phyloP scores from a whole-genome alignment of 495 filamentous ascomycete genomes.

The Podospora appendiculata region DNA sequence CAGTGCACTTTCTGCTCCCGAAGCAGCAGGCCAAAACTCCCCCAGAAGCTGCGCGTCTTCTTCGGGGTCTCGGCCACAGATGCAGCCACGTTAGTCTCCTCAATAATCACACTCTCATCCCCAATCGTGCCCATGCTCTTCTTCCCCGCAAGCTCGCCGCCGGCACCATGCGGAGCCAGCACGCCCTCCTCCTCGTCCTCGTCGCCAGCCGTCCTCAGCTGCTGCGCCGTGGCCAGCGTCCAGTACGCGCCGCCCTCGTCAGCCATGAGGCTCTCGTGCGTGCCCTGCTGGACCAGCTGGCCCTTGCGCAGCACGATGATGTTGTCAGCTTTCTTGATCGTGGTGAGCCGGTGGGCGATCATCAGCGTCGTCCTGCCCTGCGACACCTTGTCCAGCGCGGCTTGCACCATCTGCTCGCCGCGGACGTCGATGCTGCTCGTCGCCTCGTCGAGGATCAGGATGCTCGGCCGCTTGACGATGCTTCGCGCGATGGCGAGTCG shows the following conservation, averaged over 20 bases:
- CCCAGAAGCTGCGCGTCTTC: conserved; percentile 27
- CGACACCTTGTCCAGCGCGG: conserved; percentile 46
- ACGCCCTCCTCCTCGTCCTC: conserved; percentile 10
- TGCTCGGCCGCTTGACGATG: conserved; percentile 69
- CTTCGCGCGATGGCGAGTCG: conserved; percentile 61
- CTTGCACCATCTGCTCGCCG: conserved; percentile 51
- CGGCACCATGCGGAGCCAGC: conserved; percentile 8
- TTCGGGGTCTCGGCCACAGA: conserved; percentile 11
- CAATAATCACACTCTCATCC: conserved; percentile 9
- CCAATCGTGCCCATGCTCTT: conserved; percentile 33
- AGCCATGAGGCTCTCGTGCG: conserved; percentile 56
- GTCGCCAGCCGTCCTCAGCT: conserved; percentile 25
- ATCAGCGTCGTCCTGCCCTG: conserved; percentile 51
- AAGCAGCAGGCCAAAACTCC: conserved; percentile 37
- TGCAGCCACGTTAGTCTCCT: conserved; percentile 4
- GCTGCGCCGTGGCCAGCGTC: conserved; percentile 44
- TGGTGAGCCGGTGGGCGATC: conserved; percentile 55
- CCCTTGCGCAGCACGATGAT: conserved; percentile 53
- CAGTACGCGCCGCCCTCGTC: conserved; percentile 50
- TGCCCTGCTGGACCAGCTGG: conserved; percentile 61
- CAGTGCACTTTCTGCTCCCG: conserved; percentile 40
- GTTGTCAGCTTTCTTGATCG: conserved; percentile 57
- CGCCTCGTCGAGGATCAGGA: conserved; percentile 79
- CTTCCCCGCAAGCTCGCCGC: conserved; percentile 19
- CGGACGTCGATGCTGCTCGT: conserved; percentile 57